A percentile compares a stretch with the other conserved stretches of the same genome.
phyloP scores from a whole-genome alignment of 169 alveolate species.

The Plasmodium coatneyi region DNA sequence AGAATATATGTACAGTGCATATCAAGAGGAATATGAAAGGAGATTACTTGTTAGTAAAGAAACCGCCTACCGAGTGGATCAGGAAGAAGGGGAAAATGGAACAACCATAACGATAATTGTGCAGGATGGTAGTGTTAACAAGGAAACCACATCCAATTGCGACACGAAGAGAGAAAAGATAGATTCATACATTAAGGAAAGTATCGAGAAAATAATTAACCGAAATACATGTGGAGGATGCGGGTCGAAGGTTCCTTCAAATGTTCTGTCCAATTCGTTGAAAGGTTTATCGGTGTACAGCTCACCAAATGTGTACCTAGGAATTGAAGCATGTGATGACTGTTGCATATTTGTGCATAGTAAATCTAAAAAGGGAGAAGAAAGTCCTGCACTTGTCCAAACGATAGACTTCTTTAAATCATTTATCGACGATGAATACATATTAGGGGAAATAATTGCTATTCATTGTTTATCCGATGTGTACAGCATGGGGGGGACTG shows the following conservation, averaged over 20 bases:
- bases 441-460: conserved; percentile 69
- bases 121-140: background rate
- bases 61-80: background rate
- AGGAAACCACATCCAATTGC: background rate
- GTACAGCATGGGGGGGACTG: conserved; percentile 76
- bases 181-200: conserved; percentile 63
- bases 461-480: conserved; percentile 74
- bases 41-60: conserved; percentile 50
- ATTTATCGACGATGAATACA: conserved; percentile 74
- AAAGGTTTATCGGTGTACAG: conserved; percentile 32
- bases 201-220: conserved; percentile 69
- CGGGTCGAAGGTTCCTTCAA: conserved; percentile 75
- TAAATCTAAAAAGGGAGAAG: conserved; percentile 42
- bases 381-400: conserved; percentile 73
- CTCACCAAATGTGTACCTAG: conserved; percentile 70
- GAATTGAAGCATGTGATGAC: conserved; percentile 74
- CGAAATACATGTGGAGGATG: conserved; percentile 76
- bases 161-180: conserved; percentile 1
- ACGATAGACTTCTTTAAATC: conserved; percentile 74
- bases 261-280: conserved; percentile 64
- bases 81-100: background rate
- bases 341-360: conserved; percentile 75
- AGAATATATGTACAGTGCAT: conserved; percentile 38
- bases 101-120: background rate
- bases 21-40: conserved; percentile 52